A percentile compares a stretch with the other conserved stretches of the same genome.
These are phyloP conservation scores for Nannochloropsis gaditana DNA, from an alignment of 108 stramenopile genomes.

Conservation along the genomic window DNA sequence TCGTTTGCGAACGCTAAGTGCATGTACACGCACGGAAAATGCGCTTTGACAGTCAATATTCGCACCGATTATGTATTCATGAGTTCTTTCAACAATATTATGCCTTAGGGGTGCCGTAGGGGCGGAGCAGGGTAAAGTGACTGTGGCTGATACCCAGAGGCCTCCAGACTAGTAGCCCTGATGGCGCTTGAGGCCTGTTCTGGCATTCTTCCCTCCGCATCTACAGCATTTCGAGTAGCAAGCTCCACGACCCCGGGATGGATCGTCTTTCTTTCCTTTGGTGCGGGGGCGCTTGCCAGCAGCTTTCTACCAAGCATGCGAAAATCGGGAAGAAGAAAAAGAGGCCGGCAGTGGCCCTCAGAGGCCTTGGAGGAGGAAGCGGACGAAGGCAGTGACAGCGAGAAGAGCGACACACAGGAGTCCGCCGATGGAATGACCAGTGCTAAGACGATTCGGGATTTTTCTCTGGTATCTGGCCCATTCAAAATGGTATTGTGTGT, in stretches of 20 bases:
- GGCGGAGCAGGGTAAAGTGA: no score
- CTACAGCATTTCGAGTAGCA: background rate
- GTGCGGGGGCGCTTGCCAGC: background rate
- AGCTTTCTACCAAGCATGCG: background rate
- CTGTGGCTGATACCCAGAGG: no score
- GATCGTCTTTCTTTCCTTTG: background rate
- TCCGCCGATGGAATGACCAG: slow-evolving; percentile 30
- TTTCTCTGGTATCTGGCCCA: slow-evolving; percentile 37
- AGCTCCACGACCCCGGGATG: background rate
- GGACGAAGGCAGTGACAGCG: background rate
- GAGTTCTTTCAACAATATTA: no score
- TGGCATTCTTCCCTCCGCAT: background rate
- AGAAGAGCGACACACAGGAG: slow-evolving; percentile 21
- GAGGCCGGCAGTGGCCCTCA: background rate
- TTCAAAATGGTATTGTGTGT: slow-evolving; percentile 54
- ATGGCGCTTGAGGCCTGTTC: background rate
- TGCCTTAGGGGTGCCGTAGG: no score
- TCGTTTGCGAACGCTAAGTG: no score
- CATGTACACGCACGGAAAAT: no score
- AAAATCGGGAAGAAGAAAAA: background rate
- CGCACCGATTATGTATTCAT: no score
- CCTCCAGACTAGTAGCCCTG: background rate
- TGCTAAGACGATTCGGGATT: slow-evolving; percentile 24
- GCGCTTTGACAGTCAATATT: no score
- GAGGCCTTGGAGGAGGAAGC: background rate